Percentiles rank a stretch among this genome's conserved stretches.
Conservation (phyloP, 352 stramenopile species). For the Phytopythium sindhum region DNA sequence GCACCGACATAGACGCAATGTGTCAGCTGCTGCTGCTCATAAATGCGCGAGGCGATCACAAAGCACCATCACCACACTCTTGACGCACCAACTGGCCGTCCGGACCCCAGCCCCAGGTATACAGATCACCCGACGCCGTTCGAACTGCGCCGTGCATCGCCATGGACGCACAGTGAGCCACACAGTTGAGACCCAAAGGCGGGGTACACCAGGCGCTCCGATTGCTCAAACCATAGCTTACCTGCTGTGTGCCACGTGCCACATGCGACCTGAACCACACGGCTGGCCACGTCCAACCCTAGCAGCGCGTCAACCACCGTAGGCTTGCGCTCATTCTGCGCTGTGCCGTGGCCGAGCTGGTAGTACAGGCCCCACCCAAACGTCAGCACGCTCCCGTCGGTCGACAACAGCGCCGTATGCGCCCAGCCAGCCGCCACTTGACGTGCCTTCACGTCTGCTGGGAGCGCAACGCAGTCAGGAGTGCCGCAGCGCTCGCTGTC, state of each 20-base stretch:
- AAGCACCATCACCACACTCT: conserved; percentile 13
- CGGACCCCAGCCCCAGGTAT: conserved; percentile 76
- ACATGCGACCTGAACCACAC: conserved; percentile 50
- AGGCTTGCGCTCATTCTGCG: conserved; percentile 29
- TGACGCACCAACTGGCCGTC: conserved; percentile 67
- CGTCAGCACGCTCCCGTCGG: conserved; percentile 38
- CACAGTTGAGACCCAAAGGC: neutral
- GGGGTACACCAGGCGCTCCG: no score
- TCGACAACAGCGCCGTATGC: conserved; percentile 47
- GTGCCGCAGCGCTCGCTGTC: neutral
- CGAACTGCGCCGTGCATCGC: conserved; percentile 17
- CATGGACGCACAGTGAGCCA: neutral
- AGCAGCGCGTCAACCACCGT: conserved; percentile 36
- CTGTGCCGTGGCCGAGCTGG: conserved; percentile 60
- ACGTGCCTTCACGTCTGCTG: neutral
- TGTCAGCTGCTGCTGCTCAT: neutral
- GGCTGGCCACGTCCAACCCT: conserved; percentile 35
- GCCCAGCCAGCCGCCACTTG: conserved; percentile 43
- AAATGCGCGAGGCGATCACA: neutral
- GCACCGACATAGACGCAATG: neutral
- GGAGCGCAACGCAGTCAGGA: conserved; percentile 14
- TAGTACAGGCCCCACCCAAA: conserved; percentile 82
- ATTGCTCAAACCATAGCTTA: conserved; percentile 1
- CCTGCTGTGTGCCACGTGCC: conserved; percentile 76
- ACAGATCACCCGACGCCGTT: conserved; percentile 60